These are phyloP conservation scores for Tetrastigma voinierianum DNA, from an alignment of 164 flowering plant genomes.

Conservation along the genomic window DNA sequence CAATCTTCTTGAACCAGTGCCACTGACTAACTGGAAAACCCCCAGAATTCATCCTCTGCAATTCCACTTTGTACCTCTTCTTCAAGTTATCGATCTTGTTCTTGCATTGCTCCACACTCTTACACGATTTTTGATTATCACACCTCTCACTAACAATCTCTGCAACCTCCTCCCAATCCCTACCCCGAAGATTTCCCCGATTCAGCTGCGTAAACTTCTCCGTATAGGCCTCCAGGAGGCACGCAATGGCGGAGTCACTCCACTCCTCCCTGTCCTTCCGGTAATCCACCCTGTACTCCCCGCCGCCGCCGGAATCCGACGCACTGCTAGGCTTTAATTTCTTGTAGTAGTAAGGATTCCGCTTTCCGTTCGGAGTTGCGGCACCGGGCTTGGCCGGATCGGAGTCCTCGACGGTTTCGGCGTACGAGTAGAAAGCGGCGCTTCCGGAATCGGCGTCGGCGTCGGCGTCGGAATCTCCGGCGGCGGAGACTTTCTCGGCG, in stretches of 20 bases:
- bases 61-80: conserved; percentile 90
- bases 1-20: conserved; percentile 94
- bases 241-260: conserved; percentile 67
- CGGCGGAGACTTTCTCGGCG: conserved; percentile 21
- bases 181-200: conserved; percentile 64
- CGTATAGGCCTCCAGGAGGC: conserved; percentile 57
- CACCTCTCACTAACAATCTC: conserved; percentile 58
- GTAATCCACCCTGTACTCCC: conserved; percentile 33
- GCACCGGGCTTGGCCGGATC: conserved; percentile 26
- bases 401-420: conserved; percentile 31
- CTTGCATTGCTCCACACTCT: conserved; percentile 95
- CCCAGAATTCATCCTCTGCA: conserved; percentile 66
- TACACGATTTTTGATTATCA: conserved; percentile 40
- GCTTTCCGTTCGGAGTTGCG: conserved; percentile 34
- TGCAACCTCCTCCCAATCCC: conserved; percentile 85
- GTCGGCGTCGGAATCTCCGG: conserved; percentile 25
- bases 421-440: conserved; percentile 33
- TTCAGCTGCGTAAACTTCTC: conserved; percentile 64
- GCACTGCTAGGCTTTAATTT: conserved; percentile 24
- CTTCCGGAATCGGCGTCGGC: conserved; percentile 29
- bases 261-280: conserved; percentile 79
- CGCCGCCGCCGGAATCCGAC: conserved; percentile 16
- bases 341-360: conserved; percentile 35
- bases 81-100: conserved; percentile 94
- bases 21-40: conserved; percentile 65